A percentile compares a stretch with the other conserved stretches of the same genome.
These are phyloP conservation scores for Pseudonectria foliicola DNA, from an alignment of 2,329 filamentous ascomycete species.

Conservation along the genomic window DNA sequence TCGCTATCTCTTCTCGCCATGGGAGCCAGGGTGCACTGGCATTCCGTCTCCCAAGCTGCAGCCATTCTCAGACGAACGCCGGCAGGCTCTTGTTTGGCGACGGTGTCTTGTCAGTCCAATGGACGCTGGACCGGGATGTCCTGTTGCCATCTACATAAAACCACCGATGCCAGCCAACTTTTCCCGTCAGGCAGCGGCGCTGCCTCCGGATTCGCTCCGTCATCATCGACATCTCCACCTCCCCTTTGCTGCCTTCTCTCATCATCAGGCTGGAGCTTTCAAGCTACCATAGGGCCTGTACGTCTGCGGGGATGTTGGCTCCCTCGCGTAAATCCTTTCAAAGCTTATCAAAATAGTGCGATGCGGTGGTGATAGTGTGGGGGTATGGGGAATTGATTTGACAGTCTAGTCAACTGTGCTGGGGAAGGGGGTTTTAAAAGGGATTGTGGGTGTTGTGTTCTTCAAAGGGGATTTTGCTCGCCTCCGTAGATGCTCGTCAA, in stretches of 20 bases:
- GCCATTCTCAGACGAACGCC: conserved; percentile 13
- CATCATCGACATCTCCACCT: conserved; percentile 4
- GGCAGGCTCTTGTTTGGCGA: conserved; percentile 12
- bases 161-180: conserved; percentile 13
- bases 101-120: conserved; percentile 14
- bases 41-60: conserved; percentile 14
- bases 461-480: conserved; percentile 12
- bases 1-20: conserved; percentile 9
- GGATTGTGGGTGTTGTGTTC: conserved; percentile 19
- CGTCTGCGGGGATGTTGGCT: conserved; percentile 16
- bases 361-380: conserved; percentile 26
- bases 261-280: conserved; percentile 54
- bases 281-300: conserved; percentile 54
- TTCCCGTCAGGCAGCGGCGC: conserved; percentile 12
- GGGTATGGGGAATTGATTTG: conserved; percentile 16
- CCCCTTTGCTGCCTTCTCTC: conserved; percentile 15
- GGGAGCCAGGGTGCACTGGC: conserved; percentile 22
- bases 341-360: conserved; percentile 30
- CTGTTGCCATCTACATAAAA: conserved; percentile 13
- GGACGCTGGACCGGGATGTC: conserved; percentile 18
- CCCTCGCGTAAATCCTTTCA: conserved; percentile 30
- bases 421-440: conserved; percentile 10
- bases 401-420: conserved; percentile 20
- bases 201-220: conserved; percentile 7
- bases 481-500: conserved; percentile 6